Base-by-base conservation (phyloP, 2,329 filamentous ascomycete genomes). In the Plectosphaerella sp. region DNA sequence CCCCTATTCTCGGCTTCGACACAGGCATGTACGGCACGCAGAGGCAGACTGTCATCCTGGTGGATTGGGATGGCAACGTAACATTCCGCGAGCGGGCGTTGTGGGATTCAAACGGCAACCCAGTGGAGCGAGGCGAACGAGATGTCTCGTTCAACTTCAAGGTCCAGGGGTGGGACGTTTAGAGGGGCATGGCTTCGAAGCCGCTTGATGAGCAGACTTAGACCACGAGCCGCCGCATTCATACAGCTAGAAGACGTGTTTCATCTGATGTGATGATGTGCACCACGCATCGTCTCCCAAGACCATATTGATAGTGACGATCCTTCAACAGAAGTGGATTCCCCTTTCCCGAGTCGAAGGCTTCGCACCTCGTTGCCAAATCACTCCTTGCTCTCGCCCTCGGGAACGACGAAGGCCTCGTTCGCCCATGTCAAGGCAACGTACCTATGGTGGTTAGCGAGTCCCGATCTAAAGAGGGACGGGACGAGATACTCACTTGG, bases 1-100 rank as follows among this genome's bases (percentile, higher is more conserved):
- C 62, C 33, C 64, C 57, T 51, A 56, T 18, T 18, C 58, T 59
- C 43, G 73, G 72, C 2, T 83, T 82, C 57, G 77, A 79, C 62
- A 79, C 75, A 5, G 83, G 83, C 2, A 69, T 83, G 57, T 87
- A 87, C 59, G 83, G 83, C 4, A 87, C 83, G 5, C 83, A 87
- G 66, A 69, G 83, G 37, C 83, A 87, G 68, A 86, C 83, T 0
- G 69, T 86, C 14, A 66, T 87, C 14, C 66, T 86, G 45, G 78
- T 86, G 7, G 82, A 84, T 58, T 83, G 79, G 78, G 73, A 84
- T 3, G 83, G 83, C 3, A 81, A 81, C 36, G 79, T 84, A 16
- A 79, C 75, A 0, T 83, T 80, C 59, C 72, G 73, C 28, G 83
- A 87, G 67, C 71, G 83, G 36, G 77, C 82, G 5, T 66, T 86